Percentiles rank a stretch among this genome's conserved stretches.
phyloP scores from a whole-genome alignment of 139 green algal genomes.

The Astrephomene gubernaculifera region DNA sequence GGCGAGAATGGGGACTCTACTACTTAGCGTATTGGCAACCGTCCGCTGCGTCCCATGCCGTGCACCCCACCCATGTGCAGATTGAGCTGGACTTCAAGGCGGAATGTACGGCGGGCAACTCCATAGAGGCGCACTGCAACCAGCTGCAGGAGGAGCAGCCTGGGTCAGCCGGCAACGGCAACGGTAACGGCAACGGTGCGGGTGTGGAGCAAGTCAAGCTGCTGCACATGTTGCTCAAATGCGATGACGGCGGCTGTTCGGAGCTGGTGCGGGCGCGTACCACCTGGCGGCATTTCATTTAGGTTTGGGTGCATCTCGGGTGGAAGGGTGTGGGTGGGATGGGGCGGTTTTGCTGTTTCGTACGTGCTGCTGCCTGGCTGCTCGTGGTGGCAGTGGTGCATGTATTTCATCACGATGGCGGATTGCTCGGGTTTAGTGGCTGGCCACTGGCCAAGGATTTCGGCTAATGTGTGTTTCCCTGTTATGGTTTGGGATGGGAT shows the following conservation, averaged over 20 bases:
- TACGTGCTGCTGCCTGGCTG: too few species aligned
- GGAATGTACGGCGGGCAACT: conserved; percentile 85
- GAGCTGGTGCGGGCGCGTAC: conserved; percentile 85
- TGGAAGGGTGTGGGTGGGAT: too few species aligned
- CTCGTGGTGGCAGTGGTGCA: too few species aligned
- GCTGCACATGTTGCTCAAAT: conserved; percentile 72
- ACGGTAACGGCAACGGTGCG: neutral
- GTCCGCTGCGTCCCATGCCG: neutral
- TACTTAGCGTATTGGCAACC: neutral
- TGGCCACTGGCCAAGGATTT: too few species aligned
- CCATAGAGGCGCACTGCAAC: conserved; percentile 69
- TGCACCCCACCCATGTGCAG: conserved; percentile 52
- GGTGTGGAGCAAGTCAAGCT: neutral
- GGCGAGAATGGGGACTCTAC: too few species aligned
- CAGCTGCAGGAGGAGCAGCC: neutral
- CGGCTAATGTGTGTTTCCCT: too few species aligned
- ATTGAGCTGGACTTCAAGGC: conserved; percentile 93
- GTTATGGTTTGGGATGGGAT: too few species aligned
- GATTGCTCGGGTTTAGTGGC: too few species aligned
- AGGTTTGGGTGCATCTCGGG: too few species aligned
- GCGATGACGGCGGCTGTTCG: conserved; percentile 54
- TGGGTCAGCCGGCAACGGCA: neutral
- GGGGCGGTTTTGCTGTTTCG: too few species aligned
- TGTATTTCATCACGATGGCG: too few species aligned
- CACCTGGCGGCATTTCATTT: conserved; percentile 62